Base-by-base conservation (phyloP, 495 filamentous ascomycete genomes). In the Echria macrotheca region DNA sequence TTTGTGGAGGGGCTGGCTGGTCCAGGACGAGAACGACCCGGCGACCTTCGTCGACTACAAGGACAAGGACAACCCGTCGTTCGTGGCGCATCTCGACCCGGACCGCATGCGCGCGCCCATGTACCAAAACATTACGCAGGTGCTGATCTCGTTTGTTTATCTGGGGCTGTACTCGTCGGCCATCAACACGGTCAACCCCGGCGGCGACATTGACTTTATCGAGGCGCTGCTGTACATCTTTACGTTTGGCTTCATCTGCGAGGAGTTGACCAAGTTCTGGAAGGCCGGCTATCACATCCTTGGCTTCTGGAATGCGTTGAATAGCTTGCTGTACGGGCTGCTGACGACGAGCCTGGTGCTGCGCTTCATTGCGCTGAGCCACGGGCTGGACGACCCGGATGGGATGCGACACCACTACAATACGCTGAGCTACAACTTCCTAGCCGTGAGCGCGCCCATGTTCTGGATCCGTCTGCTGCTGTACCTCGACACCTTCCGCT, bases 221-320 rank as follows among this genome's bases (percentile, higher is more conserved):
- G 94, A 98, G 59, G 77, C 78, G 4, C 61, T 96, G 19, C 80
- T 98, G 2, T 98, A 97, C 60, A 55, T 87, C 52, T 94, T 97
- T 71, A 97, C 91, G 0, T 68, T 91, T 8, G 89, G 89, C n/a
- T 98, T 95, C 69, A 77, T 95, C 38, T 87, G 81, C 55, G 91
- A 97, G 56, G 94, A 98, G 58, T 48, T 80, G 6, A 61, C 77
- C 44, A 98, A 98, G 61, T 77, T 96, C 52, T 96, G 87, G 78
- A 98, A 98, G 60, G 83, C 95, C 15, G 93, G 93, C 4, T 69
- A 83, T 44, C 84, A 85, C 53, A 96, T 96, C 58, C 69, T 98
- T 45, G 81, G 84, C 24, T 98, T 98, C 57, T 97, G 91, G 93
- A 96, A 91, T 54, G 84, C 85, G 11, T 95, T 97, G 73, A 98